Evolutionary conservation across 1,139 yeast species (phyloP), one percentile per base, ranked within the genome.

Genomic region (Saccharomyces hybrid): DNA sequence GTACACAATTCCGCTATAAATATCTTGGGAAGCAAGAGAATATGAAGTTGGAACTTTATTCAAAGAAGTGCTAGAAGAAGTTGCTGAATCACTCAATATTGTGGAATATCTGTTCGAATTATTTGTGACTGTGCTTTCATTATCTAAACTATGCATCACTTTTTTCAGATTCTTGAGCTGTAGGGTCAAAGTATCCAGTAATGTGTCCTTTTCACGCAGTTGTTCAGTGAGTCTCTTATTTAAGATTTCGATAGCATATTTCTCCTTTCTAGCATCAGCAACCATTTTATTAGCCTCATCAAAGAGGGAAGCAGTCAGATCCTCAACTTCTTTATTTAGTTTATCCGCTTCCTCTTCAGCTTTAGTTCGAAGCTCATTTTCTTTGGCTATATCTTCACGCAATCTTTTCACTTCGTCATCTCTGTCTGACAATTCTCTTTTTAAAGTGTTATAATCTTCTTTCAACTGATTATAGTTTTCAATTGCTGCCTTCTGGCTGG

Each of bases 251-350:
- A 75, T 74, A 52, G 76, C 79, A 62, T 79, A 76, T 11, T 82
- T 76, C 60, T 81, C 85, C 60, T 79, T 73, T 55, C 84, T 79
- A 1, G 93, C 95, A 60, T 80, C 80, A 56, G 82, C 80, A 13
- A 88, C 96, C 87, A 85, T 86, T 51, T 78, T 77, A 65, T 87
- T 87, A 23, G 96, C 96, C 65, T 87, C 93, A 62, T 81, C 84
- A 67, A 88, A 88, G 47, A 88, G 71, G 1, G 89, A 81, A 2
- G 84, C 88, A 1, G 89, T 80, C 53, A 88, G 73, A 48, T 88
- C 95, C 66, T 86, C 93, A 29, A 88, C 85, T 66, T 88, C 96
- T 20, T 76, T 79, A 56, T 83, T 78, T 49, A 88, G 70, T 58
- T 79, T 77, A 51, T 76, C 73, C 50, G 81, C 83, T 59, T 85